A percentile compares a stretch with the other conserved stretches of the same genome.
phyloP scores from a whole-genome alignment of 148 eudicot genomes.

The Persicaria maculosa region DNA sequence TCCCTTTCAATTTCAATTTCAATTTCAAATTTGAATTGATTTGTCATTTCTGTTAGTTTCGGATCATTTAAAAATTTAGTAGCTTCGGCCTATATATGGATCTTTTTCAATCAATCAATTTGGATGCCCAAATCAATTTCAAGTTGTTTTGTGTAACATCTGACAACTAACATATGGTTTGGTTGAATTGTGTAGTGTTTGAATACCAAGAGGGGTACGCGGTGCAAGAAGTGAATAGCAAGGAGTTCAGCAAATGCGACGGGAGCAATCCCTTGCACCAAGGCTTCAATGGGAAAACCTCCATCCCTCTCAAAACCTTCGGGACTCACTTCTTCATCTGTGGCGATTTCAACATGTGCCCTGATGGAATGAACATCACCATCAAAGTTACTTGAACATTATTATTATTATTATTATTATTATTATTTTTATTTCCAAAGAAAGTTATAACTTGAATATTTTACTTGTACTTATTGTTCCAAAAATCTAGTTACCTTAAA shows the following conservation, averaged over 20 bases:
- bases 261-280: not conserved
- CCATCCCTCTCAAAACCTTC: conserved; percentile 4
- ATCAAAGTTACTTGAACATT: not conserved
- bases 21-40: not conserved
- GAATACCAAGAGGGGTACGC: conserved; percentile 14
- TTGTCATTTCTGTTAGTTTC: too few relatives aligned
- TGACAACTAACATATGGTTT: not conserved
- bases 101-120: too few relatives aligned
- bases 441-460: too few relatives aligned
- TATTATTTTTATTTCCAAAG: too few relatives aligned
- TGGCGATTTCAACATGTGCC: conserved; percentile 10
- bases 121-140: too few relatives aligned
- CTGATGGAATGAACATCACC: conserved; percentile 18
- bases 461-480: too few relatives aligned
- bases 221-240: conserved; percentile 14
- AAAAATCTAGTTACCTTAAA: too few relatives aligned
- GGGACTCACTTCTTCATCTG: conserved; percentile 20
- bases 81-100: too few relatives aligned
- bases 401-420: too few relatives aligned
- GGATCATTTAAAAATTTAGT: too few relatives aligned
- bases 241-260: conserved; percentile 1
- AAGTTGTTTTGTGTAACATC: too few relatives aligned
- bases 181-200: conserved; percentile 8
- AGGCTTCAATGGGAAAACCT: not conserved
- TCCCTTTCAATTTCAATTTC: not conserved